Percentiles rank a stretch among this genome's conserved stretches.
Conservation (phyloP, 164 flowering plant species). For the Berberis thunbergii region DNA sequence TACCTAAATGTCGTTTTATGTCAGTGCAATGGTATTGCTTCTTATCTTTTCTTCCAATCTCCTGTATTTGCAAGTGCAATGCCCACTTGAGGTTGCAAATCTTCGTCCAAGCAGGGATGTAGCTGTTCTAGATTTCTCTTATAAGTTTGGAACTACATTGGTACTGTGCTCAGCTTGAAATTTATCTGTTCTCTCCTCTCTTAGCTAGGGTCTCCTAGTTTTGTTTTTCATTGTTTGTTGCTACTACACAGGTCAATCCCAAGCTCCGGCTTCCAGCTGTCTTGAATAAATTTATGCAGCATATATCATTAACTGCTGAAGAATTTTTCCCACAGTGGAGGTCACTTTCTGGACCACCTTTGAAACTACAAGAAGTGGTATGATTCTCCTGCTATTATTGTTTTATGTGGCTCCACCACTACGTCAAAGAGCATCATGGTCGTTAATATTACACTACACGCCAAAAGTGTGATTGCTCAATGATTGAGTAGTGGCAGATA, state of each 20-base stretch:
- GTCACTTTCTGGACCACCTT: too few relatives aligned
- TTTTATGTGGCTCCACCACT: too few relatives aligned
- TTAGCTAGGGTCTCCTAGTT: background rate
- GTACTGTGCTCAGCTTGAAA: background rate
- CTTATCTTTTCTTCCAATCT: constrained; percentile 1
- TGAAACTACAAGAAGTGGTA: too few relatives aligned
- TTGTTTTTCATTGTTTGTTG: constrained; percentile 5
- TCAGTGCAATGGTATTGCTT: constrained; percentile 36
- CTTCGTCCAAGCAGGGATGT: constrained; percentile 94
- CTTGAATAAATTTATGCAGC: too few relatives aligned
- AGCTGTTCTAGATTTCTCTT: constrained; percentile 92
- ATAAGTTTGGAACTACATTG: constrained; percentile 49
- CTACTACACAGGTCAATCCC: constrained; percentile 55
- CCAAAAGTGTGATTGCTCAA: too few relatives aligned
- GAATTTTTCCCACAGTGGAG: too few relatives aligned
- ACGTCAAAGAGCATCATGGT: too few relatives aligned
- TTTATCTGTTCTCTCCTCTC: background rate
- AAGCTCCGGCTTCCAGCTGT: constrained; percentile 80
- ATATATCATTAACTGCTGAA: too few relatives aligned
- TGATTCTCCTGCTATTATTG: too few relatives aligned
- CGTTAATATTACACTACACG: too few relatives aligned
- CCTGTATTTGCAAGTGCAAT: constrained; percentile 56
- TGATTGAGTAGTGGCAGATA: too few relatives aligned
- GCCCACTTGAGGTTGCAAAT: constrained; percentile 86
- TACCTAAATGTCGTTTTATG: background rate